Conservation (phyloP, 2,329 filamentous ascomycete genomes). For the Botryotinia convoluta region DNA sequence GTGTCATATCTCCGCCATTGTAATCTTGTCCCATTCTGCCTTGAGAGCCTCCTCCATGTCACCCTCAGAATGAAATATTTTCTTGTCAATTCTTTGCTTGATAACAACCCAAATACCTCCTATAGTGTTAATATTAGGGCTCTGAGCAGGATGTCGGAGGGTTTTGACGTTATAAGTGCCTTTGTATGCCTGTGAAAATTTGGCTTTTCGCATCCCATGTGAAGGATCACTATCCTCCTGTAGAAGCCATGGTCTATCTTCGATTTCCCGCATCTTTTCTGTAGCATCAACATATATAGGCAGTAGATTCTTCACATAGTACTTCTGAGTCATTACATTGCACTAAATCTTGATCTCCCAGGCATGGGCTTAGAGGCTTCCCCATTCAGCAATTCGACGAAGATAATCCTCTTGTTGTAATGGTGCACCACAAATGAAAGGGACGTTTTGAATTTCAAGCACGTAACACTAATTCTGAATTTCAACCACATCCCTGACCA, state of each 20-base stretch:
- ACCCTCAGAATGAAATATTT: constrained; percentile 22
- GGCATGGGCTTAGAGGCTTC: constrained; percentile 21
- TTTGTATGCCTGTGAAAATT: constrained; percentile 21
- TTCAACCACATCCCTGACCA: background rate
- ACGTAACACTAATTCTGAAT: no score
- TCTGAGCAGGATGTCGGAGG: constrained; percentile 16
- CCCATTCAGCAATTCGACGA: constrained; percentile 16
- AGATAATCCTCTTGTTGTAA: constrained; percentile 18
- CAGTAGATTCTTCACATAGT: constrained; percentile 21
- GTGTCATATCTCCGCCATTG: constrained; percentile 17
- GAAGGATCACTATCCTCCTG: constrained; percentile 21
- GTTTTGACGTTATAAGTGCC: constrained; percentile 15
- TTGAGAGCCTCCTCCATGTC: constrained; percentile 22
- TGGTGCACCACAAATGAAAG: no score
- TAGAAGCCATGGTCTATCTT: constrained; percentile 23
- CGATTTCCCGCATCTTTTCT: constrained; percentile 12
- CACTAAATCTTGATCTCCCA: constrained; percentile 18
- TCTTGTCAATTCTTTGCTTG: constrained; percentile 19
- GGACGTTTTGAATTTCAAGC: no score
- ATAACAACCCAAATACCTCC: constrained; percentile 25
- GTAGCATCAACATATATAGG: constrained; percentile 21
- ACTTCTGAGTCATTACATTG: constrained; percentile 24
- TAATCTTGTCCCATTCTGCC: constrained; percentile 26
- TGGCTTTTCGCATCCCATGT: constrained; percentile 23
- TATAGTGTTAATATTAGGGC: no score